Percentiles rank a stretch among this genome's conserved stretches.
Conservation (phyloP, 1,284 basidiomycete species). For the Cryptococcus floricola region DNA sequence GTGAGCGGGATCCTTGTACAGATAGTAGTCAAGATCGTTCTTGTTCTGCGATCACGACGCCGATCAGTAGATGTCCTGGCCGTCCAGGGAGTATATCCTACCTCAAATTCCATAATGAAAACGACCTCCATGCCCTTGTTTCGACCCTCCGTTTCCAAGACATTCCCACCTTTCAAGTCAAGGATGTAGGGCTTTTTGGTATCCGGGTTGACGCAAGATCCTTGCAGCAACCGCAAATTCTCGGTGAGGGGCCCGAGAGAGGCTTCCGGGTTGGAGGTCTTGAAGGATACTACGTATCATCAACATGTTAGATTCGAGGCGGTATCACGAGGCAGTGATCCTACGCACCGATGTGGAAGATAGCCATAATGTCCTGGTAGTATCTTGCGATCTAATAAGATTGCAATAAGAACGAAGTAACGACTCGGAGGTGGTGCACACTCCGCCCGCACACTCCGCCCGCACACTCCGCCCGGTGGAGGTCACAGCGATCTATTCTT, state of each 20-base stretch:
- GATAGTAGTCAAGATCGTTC: constrained; percentile 37
- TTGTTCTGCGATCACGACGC: constrained; percentile 17
- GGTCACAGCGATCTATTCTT: too few relatives aligned
- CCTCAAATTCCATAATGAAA: constrained; percentile 41
- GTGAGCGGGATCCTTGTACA: constrained; percentile 36
- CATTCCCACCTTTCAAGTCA: constrained; percentile 34
- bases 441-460: too few relatives aligned
- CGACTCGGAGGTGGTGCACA: too few relatives aligned
- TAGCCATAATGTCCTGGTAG: constrained; percentile 7
- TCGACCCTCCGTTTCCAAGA: constrained; percentile 32
- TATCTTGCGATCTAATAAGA: neutral
- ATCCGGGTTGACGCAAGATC: constrained; percentile 22
- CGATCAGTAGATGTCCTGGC: neutral
- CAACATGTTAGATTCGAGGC: constrained; percentile 1
- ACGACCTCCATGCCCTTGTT: constrained; percentile 38
- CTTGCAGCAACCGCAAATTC: constrained; percentile 27
- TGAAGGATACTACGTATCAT: constrained; percentile 39
- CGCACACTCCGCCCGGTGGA: too few relatives aligned
- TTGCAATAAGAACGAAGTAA: neutral
- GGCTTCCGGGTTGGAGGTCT: constrained; percentile 14
- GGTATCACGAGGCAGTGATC: constrained; percentile 16
- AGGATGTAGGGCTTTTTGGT: constrained; percentile 29
- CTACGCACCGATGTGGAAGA: constrained; percentile 19
- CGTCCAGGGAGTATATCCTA: neutral
- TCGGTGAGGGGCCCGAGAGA: constrained; percentile 16